These are phyloP conservation scores for Zymoseptoria brevis DNA, from an alignment of 2,329 filamentous ascomycete genomes.

Conservation along the genomic window DNA sequence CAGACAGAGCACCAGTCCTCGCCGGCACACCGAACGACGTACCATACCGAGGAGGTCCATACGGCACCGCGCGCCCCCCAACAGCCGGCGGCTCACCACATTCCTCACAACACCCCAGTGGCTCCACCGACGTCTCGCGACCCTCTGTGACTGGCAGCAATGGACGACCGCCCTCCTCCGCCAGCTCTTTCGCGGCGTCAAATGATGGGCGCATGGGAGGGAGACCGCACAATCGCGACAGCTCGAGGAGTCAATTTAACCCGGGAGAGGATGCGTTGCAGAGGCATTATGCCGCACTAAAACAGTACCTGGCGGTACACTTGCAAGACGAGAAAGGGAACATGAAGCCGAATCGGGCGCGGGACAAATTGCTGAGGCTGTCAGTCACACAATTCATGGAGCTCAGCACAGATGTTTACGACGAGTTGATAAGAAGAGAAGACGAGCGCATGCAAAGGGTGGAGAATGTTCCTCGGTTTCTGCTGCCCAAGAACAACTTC, in stretches of 20 bases:
- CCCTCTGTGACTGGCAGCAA: constrained; percentile 47
- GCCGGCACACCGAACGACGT: constrained; percentile 17
- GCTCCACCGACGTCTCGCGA: constrained; percentile 32
- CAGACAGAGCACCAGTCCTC: constrained; percentile 5
- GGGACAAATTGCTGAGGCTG: constrained; percentile 86
- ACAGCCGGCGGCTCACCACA: constrained; percentile 21
- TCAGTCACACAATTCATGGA: constrained; percentile 94
- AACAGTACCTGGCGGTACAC: constrained; percentile 62
- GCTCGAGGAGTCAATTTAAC: constrained; percentile 46
- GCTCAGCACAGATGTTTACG: constrained; percentile 93
- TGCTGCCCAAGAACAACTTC: constrained; percentile 80
- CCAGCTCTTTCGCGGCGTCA: constrained; percentile 77
- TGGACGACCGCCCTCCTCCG: constrained; percentile 64
- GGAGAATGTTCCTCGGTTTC: constrained; percentile 57
- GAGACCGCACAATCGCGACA: constrained; percentile 29
- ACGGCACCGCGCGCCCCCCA: constrained; percentile 24
- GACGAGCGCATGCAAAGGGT: constrained; percentile 45
- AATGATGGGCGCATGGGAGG: constrained; percentile 59
- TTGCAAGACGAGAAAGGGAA: constrained; percentile 67
- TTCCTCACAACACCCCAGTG: constrained; percentile 34
- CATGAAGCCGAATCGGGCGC: constrained; percentile 74
- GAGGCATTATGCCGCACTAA: constrained; percentile 76
- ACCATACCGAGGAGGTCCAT: constrained; percentile 24
- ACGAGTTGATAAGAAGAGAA: constrained; percentile 85
- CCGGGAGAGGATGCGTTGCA: constrained; percentile 59